phyloP scores from a whole-genome alignment of 2,329 filamentous ascomycete genomes.

The Trichophyton benhamiae region DNA sequence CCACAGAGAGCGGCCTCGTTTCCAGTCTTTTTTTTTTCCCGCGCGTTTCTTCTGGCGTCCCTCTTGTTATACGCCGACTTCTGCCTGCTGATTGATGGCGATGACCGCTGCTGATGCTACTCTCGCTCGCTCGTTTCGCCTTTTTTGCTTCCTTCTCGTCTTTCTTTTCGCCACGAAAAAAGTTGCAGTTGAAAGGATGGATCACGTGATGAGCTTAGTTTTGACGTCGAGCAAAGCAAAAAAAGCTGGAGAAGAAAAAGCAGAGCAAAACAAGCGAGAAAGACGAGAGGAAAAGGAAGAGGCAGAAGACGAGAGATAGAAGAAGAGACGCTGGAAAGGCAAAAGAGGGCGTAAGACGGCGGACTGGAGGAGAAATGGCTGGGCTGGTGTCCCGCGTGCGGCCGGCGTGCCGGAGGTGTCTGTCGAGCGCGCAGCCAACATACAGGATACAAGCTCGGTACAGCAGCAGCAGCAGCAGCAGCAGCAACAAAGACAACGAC shows the following conservation, averaged over 20 bases:
- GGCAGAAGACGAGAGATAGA: background rate
- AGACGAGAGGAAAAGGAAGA: background rate
- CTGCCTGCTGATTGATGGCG: too few relatives aligned
- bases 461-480: constrained; percentile 14
- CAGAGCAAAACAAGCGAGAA: background rate
- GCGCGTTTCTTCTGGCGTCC: too few relatives aligned
- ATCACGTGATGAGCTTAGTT: background rate
- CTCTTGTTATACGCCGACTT: too few relatives aligned
- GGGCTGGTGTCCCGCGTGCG: background rate
- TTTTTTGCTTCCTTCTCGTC: background rate
- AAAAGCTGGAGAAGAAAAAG: background rate
- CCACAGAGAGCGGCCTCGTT: background rate
- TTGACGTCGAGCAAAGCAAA: background rate
- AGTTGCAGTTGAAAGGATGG: constrained; percentile 7
- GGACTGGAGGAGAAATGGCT: background rate
- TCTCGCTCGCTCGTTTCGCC: background rate
- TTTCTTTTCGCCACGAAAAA: constrained; percentile 10
- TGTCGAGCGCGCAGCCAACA: background rate
- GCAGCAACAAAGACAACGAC: background rate
- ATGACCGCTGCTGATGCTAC: background rate
- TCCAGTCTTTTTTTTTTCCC: too few relatives aligned
- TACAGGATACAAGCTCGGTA: constrained; percentile 7
- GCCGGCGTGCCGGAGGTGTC: constrained; percentile 7
- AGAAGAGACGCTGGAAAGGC: background rate
- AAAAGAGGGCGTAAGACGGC: background rate